Evolutionary conservation across 2,329 filamentous ascomycete genomes (phyloP), one percentile per base, ranked within the genome.

Genomic region (Fusarium sp.): DNA sequence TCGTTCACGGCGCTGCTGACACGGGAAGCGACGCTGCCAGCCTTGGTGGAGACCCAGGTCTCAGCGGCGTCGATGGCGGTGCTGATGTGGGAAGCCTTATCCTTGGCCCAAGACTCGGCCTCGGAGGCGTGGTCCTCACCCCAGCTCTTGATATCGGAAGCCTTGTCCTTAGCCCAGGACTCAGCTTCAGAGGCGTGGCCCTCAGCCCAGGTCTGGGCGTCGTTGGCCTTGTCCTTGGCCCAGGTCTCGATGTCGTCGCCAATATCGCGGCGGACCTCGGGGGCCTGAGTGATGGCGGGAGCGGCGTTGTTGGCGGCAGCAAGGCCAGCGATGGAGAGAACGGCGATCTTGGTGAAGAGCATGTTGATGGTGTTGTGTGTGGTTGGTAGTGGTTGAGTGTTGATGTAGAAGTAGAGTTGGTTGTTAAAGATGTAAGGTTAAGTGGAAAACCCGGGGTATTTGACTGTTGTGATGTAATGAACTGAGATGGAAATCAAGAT

Each of bases 291-390:
- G 71, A 75, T 69, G 6, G 66, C 38, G 22, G 70, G 65, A 11
- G 65, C 5, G 22, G 66, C 61, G 43, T 58, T 7, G 11, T 64
- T 54, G 33, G 66, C 77, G 43, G 77, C 77, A 43, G 65, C 76
- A 50, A 78, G 57, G 66, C 72, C 65, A 45, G 76, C 77, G 20
- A 66, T 30, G 15, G 78, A 59, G 54, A 79, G 64, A 14, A 79
- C 54, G 20, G 68, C 52, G 69, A 78, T 32, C 68, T 79, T 77
- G 57, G 68, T 66, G 76, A 74, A 78, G 37, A 56, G 77, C 77
- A 79, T 79, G 22, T 8, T 74, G 62, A 65, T 15, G 33, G 57
- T 60, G 22, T n/a, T 27, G 38, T 62, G 30, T 20, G 25, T 56
- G 35, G 59, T 22, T 57, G 27, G 43, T 60, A 20, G 30, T 60